Percentiles rank a stretch among this genome's conserved stretches.
These are phyloP conservation scores for Trametes sp. DNA, from an alignment of 1,284 basidiomycete genomes.

Conservation along the genomic window DNA sequence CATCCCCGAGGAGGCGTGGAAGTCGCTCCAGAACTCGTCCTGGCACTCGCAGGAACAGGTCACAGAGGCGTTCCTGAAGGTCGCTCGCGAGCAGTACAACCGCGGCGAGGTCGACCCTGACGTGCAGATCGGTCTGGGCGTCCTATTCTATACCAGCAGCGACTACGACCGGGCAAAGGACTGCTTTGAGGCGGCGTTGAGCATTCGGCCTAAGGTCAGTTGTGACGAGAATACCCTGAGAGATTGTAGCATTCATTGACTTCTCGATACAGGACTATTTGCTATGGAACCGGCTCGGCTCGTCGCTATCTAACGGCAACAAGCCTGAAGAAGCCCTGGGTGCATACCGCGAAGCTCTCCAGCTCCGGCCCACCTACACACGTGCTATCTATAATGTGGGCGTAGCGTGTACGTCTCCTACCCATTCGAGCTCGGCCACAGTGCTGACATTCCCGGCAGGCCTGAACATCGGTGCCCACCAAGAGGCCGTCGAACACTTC, in stretches of 20 bases:
- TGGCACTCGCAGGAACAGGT: conserved; percentile 90
- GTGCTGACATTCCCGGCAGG: conserved; percentile 52
- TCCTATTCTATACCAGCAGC: conserved; percentile 89
- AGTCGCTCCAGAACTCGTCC: conserved; percentile 68
- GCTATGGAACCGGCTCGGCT: conserved; percentile 96
- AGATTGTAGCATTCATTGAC: conserved; percentile 26
- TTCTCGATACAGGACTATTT: conserved; percentile 77
- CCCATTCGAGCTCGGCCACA: not conserved
- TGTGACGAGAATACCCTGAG: not conserved
- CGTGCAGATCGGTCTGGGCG: conserved; percentile 92
- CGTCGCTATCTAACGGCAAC: conserved; percentile 94
- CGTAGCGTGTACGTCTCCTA: conserved; percentile 79
- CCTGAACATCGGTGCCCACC: conserved; percentile 94
- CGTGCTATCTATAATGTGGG: conserved; percentile 98
- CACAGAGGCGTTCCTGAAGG: conserved; percentile 85
- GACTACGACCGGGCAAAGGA: conserved; percentile 87
- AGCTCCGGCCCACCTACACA: conserved; percentile 94
- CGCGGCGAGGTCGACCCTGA: conserved; percentile 86
- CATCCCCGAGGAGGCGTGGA: conserved; percentile 63
- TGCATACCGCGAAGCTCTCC: conserved; percentile 94
- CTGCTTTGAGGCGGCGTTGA: conserved; percentile 90
- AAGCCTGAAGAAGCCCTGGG: conserved; percentile 96
- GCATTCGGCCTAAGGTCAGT: conserved; percentile 71
- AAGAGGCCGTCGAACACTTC: conserved; percentile 98
- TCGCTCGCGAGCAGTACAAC: conserved; percentile 83